Base-by-base conservation (phyloP, 495 filamentous ascomycete genomes). In the Geoglossum glabrum region DNA sequence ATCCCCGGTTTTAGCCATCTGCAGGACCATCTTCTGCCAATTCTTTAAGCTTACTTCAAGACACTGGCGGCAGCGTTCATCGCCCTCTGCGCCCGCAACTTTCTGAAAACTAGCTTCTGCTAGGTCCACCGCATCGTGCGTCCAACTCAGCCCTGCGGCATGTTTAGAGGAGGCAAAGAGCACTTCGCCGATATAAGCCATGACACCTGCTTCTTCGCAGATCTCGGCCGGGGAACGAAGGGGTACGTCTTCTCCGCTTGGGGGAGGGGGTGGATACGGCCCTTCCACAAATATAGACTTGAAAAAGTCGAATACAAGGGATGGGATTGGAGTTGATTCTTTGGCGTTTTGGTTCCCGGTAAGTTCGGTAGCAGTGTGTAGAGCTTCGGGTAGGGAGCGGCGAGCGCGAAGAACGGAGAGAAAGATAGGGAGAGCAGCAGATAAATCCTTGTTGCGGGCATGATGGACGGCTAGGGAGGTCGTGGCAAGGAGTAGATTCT, bases 141-240 rank as follows among this genome's bases (percentile, higher is more conserved):
- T 92, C 89, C 90, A 95, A 56, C 77, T 77, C 9, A 96, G 74
- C 0, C 87, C 89, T 7, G 54, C 38, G 3, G 56, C 57, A 1
- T 55, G 40, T 4, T 67, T 71, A 13, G 76, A 73, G 8, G 76
- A 76, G 0, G 87, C 78, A 71, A 84, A 97, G 51, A 98, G 69
- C 60, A 97, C 89, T 72, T 98, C 92, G 57, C 90, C 93, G 58
- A 98, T 88, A 68, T 95, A 87, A 21, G 84, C 76, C 80, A 89
- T 85, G 3, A 95, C 70, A 6, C 77, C 85, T 3, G 87, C 88
- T 66, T 95, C 87, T 54, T 87, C 84, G 73, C 92, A 95, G 30
- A 75, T 69, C 55, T 84, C 80, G 27, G 71, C 70, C 0, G 75
- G 57, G 31, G 77, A 76, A 34, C 84, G 81, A 3, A 73, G 56